These are phyloP conservation scores for Diaporthe destruens DNA, from an alignment of 2,329 filamentous ascomycete genomes.

Conservation along the genomic window DNA sequence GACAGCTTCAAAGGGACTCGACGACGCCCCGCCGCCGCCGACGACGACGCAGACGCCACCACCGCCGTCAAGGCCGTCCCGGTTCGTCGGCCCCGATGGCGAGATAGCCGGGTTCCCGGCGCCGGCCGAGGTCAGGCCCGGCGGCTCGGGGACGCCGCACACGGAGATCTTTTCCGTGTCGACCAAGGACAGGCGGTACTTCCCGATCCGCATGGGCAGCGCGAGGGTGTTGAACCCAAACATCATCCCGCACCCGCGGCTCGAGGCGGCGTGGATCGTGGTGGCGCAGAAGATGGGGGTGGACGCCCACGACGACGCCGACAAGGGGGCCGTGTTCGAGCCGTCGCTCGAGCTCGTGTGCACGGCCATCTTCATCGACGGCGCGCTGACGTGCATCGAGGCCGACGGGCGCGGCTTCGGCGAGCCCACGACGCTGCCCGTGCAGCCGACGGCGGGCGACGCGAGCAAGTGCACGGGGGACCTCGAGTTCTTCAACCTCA, in stretches of 20 bases:
- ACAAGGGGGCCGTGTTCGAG: constrained; percentile 45
- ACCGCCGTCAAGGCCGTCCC: not conserved
- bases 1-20: not conserved
- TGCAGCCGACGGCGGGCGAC: constrained; percentile 58
- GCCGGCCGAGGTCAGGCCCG: constrained; percentile 23
- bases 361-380: constrained; percentile 59
- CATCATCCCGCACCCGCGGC: constrained; percentile 66
- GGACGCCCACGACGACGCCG: constrained; percentile 44
- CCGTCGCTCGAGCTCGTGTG: constrained; percentile 60
- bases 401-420: constrained; percentile 38
- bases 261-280: constrained; percentile 62
- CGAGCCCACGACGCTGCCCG: constrained; percentile 57
- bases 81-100: constrained; percentile 28
- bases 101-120: constrained; percentile 31
- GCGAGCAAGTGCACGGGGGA: constrained; percentile 57
- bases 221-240: constrained; percentile 64
- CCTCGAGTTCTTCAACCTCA: constrained; percentile 56
- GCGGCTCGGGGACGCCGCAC: constrained; percentile 45
- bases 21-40: not conserved
- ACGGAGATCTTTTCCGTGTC: constrained; percentile 61
- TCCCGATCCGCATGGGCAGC: constrained; percentile 61
- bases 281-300: constrained; percentile 58
- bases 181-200: constrained; percentile 60
- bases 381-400: constrained; percentile 57
- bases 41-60: not conserved